phyloP scores from a whole-genome alignment of 2,329 filamentous ascomycete species.

The Epichloe sibirici region DNA sequence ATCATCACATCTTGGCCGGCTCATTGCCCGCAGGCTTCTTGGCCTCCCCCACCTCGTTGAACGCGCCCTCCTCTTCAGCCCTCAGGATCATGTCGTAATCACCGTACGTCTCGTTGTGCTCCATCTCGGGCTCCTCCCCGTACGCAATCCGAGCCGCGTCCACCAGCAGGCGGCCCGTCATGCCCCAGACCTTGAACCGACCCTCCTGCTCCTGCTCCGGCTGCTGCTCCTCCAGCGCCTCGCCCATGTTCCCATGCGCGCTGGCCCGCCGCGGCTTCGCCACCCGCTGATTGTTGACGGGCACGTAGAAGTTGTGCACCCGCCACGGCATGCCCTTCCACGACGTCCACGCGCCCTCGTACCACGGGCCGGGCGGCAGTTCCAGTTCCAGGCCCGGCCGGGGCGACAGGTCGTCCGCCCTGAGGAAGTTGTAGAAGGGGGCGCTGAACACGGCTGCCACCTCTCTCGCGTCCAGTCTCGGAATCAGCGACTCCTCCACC shows the following conservation, averaged over 20 bases:
- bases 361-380: slow-evolving; percentile 56
- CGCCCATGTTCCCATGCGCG: slow-evolving; percentile 31
- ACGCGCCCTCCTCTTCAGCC: slow-evolving; percentile 33
- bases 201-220: slow-evolving; percentile 35
- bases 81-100: slow-evolving; percentile 39
- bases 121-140: slow-evolving; percentile 70
- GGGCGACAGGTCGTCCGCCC: slow-evolving; percentile 40
- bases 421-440: slow-evolving; percentile 78
- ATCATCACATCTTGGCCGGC: slow-evolving; percentile 20
- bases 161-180: slow-evolving; percentile 85
- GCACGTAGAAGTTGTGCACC: slow-evolving; percentile 88
- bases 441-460: slow-evolving; percentile 91
- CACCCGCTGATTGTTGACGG: slow-evolving; percentile 58
- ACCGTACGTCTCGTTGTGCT: slow-evolving; percentile 45
- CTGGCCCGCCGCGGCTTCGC: slow-evolving; percentile 39
- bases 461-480: slow-evolving; percentile 74
- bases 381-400: slow-evolving; percentile 16
- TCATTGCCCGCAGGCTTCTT: slow-evolving; percentile 17
- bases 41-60: slow-evolving; percentile 26
- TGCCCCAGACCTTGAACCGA: slow-evolving; percentile 81
- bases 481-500: slow-evolving; percentile 61
- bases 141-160: slow-evolving; percentile 82
- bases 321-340: slow-evolving; percentile 72
- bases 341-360: slow-evolving; percentile 68
- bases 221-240: slow-evolving; percentile 35